These are phyloP conservation scores for Sungouiella blattae DNA, from an alignment of 805 yeast genomes.

Conservation along the genomic window DNA sequence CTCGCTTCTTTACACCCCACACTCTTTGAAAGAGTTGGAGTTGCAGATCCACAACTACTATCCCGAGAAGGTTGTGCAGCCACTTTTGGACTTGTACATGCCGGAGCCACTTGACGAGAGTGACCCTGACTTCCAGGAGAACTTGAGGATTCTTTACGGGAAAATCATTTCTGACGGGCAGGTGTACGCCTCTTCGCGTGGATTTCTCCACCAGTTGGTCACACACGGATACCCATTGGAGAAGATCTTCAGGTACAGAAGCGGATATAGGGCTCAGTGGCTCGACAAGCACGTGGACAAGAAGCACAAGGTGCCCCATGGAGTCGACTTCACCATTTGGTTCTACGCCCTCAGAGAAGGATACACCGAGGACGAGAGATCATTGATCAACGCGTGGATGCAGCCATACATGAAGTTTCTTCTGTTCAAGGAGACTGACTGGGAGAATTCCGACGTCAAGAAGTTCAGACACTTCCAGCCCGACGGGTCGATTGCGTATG, in stretches of 20 bases:
- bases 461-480: conserved; percentile 23
- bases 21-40: conserved; percentile 21
- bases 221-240: conserved; percentile 23
- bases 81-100: conserved; percentile 22
- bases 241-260: conserved; percentile 27
- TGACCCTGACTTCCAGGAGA: conserved; percentile 15
- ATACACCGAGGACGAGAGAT: conserved; percentile 22
- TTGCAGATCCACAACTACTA: conserved; percentile 34
- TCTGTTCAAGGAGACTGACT: conserved; percentile 21
- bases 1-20: conserved; percentile 28
- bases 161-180: conserved; percentile 36
- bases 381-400: conserved; percentile 19
- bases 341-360: conserved; percentile 22
- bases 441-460: conserved; percentile 24
- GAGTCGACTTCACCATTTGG: conserved; percentile 33
- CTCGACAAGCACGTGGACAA: conserved; percentile 18
- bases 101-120: conserved; percentile 8
- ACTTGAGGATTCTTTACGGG: conserved; percentile 26
- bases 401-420: conserved; percentile 28
- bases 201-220: conserved; percentile 26
- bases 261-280: conserved; percentile 24
- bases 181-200: conserved; percentile 35
- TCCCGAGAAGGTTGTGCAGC: conserved; percentile 23
- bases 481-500: conserved; percentile 24
- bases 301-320: conserved; percentile 32